Conservation (phyloP, 2,329 filamentous ascomycete species). For the Aspergillus texensis region DNA sequence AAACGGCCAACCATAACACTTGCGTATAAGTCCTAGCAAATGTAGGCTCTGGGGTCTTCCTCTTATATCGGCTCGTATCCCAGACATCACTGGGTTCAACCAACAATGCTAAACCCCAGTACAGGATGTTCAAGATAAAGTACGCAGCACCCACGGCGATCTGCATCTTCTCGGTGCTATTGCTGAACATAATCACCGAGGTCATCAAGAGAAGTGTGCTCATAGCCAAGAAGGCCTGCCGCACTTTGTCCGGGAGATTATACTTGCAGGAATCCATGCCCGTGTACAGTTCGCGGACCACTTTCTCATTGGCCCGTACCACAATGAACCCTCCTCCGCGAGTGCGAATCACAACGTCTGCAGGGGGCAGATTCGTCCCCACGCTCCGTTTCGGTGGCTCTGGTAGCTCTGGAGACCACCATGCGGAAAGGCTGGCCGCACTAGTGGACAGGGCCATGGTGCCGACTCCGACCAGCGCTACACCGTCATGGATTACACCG, state of each 20-base stretch:
- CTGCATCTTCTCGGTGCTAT: slow-evolving; percentile 64
- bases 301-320: slow-evolving; percentile 60
- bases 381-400: slow-evolving; percentile 56
- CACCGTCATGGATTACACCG: slow-evolving; percentile 50
- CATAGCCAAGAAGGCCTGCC: slow-evolving; percentile 58
- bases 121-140: slow-evolving; percentile 61
- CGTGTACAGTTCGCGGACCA: slow-evolving; percentile 64
- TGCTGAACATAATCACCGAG: slow-evolving; percentile 63
- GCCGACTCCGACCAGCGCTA: slow-evolving; percentile 55
- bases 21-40: slow-evolving; percentile 15
- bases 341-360: slow-evolving; percentile 65
- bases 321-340: slow-evolving; percentile 63
- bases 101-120: slow-evolving; percentile 60
- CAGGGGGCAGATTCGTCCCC: slow-evolving; percentile 53
- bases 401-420: slow-evolving; percentile 61
- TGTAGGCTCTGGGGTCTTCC: too few relatives aligned
- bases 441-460: slow-evolving; percentile 58
- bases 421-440: slow-evolving; percentile 59
- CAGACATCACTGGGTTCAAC: slow-evolving; percentile 53
- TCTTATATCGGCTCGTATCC: slow-evolving; percentile 47
- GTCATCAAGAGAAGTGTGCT: slow-evolving; percentile 65
- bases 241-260: slow-evolving; percentile 48
- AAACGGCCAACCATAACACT: slow-evolving; percentile 62
- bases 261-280: slow-evolving; percentile 63
- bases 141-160: slow-evolving; percentile 61